Conservation (phyloP, 1,139 yeast species). For the Debaryomyces sp. region DNA sequence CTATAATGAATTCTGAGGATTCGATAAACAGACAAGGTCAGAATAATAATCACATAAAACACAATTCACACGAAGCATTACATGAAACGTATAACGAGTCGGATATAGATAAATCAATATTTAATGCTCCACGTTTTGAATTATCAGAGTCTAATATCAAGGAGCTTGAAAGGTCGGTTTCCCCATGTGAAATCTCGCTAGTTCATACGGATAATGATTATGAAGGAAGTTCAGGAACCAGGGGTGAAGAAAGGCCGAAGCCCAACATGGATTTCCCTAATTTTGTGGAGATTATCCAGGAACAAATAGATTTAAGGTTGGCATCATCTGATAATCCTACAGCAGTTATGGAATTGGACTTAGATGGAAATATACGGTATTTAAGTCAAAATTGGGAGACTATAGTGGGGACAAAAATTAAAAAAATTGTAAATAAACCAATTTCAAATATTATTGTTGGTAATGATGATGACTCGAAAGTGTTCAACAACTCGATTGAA, state of each 20-base stretch:
- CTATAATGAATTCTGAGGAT: not conserved
- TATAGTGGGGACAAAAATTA: constrained; percentile 66
- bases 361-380: constrained; percentile 77
- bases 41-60: constrained; percentile 7
- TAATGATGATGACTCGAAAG: constrained; percentile 59
- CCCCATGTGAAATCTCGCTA: constrained; percentile 26
- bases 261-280: constrained; percentile 14
- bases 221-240: not conserved
- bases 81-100: not conserved
- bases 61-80: constrained; percentile 7
- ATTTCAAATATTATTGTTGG: constrained; percentile 72
- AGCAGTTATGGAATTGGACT: constrained; percentile 82
- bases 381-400: constrained; percentile 77
- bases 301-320: constrained; percentile 47
- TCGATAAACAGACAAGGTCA: not conserved
- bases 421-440: constrained; percentile 58
- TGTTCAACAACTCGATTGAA: constrained; percentile 70
- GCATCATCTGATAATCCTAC: constrained; percentile 76
- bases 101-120: constrained; percentile 10
- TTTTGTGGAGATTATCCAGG: constrained; percentile 33
- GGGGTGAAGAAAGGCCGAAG: constrained; percentile 3
- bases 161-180: constrained; percentile 33
- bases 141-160: constrained; percentile 23
- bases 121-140: constrained; percentile 29
- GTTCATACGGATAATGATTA: constrained; percentile 8